phyloP scores from a whole-genome alignment of 805 yeast genomes.

The Barnettozyma botsteinii region DNA sequence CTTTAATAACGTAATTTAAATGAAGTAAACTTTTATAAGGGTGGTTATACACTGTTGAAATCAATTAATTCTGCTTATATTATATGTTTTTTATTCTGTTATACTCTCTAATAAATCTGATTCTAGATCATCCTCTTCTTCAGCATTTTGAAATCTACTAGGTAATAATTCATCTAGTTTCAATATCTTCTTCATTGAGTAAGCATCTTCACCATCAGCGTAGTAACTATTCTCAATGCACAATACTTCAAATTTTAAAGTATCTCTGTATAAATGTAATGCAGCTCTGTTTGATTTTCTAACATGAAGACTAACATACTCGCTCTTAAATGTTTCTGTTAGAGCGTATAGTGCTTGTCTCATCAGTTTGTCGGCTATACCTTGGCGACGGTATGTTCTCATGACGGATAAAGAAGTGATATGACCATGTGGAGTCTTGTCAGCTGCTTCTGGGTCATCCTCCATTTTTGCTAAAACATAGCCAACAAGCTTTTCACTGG shows the following conservation, averaged over 20 bases:
- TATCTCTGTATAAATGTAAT: constrained; percentile 80
- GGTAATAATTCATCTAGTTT: constrained; percentile 58
- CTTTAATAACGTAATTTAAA: too few relatives aligned
- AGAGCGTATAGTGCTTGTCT: constrained; percentile 74
- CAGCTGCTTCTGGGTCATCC: constrained; percentile 77
- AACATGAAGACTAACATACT: constrained; percentile 86
- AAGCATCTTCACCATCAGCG: constrained; percentile 97
- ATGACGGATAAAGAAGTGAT: constrained; percentile 90
- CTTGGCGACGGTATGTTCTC: constrained; percentile 94
- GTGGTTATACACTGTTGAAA: too few relatives aligned
- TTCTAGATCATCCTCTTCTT: constrained; percentile 50
- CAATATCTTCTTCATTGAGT: constrained; percentile 79
- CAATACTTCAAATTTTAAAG: constrained; percentile 75
- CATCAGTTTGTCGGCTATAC: constrained; percentile 89
- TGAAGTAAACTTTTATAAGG: too few relatives aligned
- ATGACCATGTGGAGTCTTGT: constrained; percentile 79
- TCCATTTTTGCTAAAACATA: constrained; percentile 96
- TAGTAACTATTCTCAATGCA: constrained; percentile 84
- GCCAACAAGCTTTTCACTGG: constrained; percentile 85
- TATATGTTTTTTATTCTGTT: constrained; percentile 7
- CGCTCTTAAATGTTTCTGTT: constrained; percentile 74
- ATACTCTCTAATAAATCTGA: constrained; percentile 38
- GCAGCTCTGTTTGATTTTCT: constrained; percentile 94
- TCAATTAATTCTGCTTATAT: too few relatives aligned
- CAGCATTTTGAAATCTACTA: constrained; percentile 43